phyloP scores from a whole-genome alignment of 108 stramenopile genomes.

The Cyclotella choctawhatcheeana region DNA sequence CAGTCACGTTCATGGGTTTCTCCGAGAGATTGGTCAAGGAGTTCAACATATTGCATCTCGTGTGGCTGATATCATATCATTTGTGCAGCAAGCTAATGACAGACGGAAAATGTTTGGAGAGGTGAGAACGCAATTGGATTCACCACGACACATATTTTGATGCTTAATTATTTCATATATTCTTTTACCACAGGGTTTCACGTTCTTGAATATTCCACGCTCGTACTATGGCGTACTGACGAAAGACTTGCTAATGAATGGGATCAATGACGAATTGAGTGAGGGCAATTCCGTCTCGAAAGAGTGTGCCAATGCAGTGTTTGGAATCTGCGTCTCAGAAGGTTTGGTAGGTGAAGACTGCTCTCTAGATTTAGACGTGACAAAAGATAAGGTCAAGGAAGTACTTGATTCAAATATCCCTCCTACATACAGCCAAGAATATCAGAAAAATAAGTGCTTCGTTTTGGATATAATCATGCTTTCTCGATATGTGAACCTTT shows the following conservation, averaged over 20 bases:
- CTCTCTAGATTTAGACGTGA: constrained; percentile 66
- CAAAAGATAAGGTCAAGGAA: constrained; percentile 27
- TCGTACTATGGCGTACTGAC: constrained; percentile 86
- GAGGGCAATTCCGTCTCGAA: constrained; percentile 25
- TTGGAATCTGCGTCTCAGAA: constrained; percentile 47
- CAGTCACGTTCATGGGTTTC: constrained; percentile 87
- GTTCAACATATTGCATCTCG: constrained; percentile 89
- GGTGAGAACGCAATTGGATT: constrained; percentile 25
- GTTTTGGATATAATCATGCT: constrained; percentile 61
- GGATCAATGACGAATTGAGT: constrained; percentile 2
- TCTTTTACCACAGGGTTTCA: constrained; percentile 63
- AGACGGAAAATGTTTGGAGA: constrained; percentile 73
- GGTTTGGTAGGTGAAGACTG: constrained; percentile 57
- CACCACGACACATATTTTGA: neutral
- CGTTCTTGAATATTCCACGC: constrained; percentile 84
- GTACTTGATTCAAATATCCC: constrained; percentile 40
- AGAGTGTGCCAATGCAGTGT: constrained; percentile 49
- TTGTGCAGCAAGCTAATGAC: constrained; percentile 85
- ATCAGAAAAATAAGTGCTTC: constrained; percentile 35
- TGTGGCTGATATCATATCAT: constrained; percentile 76
- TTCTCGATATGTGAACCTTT: constrained; percentile 83
- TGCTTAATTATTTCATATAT: neutral
- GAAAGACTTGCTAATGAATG: constrained; percentile 40
- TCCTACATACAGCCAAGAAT: constrained; percentile 34
- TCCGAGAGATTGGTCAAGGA: constrained; percentile 88